Base-by-base conservation (phyloP, 192 early-diverging fungal genomes). In the Rhizophlyctis rosea region DNA sequence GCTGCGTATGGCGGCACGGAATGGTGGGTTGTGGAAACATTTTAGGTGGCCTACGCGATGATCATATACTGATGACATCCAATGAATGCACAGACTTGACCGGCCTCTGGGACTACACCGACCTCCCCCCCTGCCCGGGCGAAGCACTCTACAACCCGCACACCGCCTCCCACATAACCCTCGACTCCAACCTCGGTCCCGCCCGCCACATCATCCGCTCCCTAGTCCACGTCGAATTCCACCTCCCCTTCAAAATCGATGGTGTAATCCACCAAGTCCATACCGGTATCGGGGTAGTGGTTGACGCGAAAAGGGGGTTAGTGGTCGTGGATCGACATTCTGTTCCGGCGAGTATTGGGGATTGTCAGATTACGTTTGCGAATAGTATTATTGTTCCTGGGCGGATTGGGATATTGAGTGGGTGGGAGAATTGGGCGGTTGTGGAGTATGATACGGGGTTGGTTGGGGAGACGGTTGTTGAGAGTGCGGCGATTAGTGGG, bases 331-430 rank as follows among this genome's bases (percentile, higher is more conserved):
- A 88, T 61, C 85, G 92, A 27, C 83, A 87, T 35, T 87, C 88
- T 1, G 81, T 96, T 21, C 88, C 88, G 1, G 84, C 88, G 50
- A 79, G 75, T 14, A 70, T 92, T 18, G 89, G 92, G n/a, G 89
- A 92, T 54, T 77, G 94, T n/a, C 78, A 83, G 47, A 71, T 98
- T 34, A 91, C 89, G 0, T 87, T 98, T 73, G 90, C 84, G 34
- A 88, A 93, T 63, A 83, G 81, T 30, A 85, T 92, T 25, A 84
- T 90, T 44, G 86, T 98, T 57, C 93, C 92, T 0, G 95, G 83
- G 14, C 85, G 82, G 58, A 65, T 96, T 29, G 69, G 88, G 4
- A 93, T 88, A 59, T 51, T 91, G 32, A 93, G 96, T 57, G 93
- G 91, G 4, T 80, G 81, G 3, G 86, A 89, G 69, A 96, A 94